A percentile compares a stretch with the other conserved stretches of the same genome.
Evolutionary conservation across 305 asterid species (phyloP).

Genomic region (Caryopteris hybrid): DNA sequence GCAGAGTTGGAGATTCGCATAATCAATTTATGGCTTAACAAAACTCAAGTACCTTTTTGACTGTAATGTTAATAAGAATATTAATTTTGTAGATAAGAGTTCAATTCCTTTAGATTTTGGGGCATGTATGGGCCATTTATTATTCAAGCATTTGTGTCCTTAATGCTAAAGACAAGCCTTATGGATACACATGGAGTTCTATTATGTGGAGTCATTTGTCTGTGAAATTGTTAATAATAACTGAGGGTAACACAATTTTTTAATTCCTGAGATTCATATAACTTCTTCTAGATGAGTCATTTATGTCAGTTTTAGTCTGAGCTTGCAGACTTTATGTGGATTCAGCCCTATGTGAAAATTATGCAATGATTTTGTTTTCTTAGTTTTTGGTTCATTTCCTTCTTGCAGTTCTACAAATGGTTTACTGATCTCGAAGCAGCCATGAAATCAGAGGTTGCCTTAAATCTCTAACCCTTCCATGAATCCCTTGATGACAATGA

Average conservation of each 20-base stretch:
- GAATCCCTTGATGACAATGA: slow-evolving; percentile 13
- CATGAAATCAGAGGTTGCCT: slow-evolving; percentile 95
- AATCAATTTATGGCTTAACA: too few species aligned
- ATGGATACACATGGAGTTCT: neutral
- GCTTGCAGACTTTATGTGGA: neutral
- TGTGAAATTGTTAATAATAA: neutral
- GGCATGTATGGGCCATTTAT: neutral
- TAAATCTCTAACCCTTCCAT: slow-evolving; percentile 1
- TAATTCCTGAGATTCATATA: neutral
- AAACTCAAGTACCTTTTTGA: neutral
- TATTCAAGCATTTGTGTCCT: neutral
- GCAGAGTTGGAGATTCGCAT: too few species aligned
- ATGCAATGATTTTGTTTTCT: neutral
- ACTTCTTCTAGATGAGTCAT: neutral
- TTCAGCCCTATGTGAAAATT: neutral
- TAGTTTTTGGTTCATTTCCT: neutral
- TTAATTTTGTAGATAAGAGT: neutral
- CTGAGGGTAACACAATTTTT: neutral
- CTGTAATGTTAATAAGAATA: neutral
- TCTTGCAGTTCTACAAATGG: slow-evolving; percentile 94
- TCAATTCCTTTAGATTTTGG: neutral
- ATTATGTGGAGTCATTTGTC: neutral
- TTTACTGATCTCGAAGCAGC: slow-evolving; percentile 93
- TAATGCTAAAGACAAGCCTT: slow-evolving; percentile 4
- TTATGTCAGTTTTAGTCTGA: neutral